Conservation (phyloP, 2,329 filamentous ascomycete genomes). For the Zasmidium angulare region DNA sequence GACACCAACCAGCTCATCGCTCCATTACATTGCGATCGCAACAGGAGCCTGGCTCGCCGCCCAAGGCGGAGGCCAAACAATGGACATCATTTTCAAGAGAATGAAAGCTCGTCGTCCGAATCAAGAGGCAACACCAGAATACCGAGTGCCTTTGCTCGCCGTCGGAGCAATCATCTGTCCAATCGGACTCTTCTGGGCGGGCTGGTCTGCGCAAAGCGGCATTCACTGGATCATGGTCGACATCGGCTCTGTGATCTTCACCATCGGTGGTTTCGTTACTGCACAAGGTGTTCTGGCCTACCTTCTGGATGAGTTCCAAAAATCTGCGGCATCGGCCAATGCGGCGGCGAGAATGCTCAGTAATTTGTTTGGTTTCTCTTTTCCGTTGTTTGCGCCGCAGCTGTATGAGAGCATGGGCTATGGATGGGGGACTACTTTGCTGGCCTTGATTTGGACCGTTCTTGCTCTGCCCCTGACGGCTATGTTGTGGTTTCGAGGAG, state of each 20-base stretch:
- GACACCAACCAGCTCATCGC: not conserved
- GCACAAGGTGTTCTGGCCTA: not conserved
- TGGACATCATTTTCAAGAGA: conserved; percentile 7
- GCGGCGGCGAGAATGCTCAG: not conserved
- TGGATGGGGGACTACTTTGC: conserved; percentile 40
- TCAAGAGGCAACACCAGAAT: conserved; percentile 18
- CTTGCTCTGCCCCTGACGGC: not conserved
- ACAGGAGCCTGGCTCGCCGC: conserved; percentile 54
- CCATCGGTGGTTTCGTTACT: not conserved
- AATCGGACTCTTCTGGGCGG: conserved; percentile 45
- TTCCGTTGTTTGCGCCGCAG: conserved; percentile 51
- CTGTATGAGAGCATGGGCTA: conserved; percentile 41
- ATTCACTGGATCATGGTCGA: conserved; percentile 38
- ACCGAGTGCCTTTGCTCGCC: conserved; percentile 23
- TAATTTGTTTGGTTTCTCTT: conserved; percentile 42
- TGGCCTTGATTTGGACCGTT: conserved; percentile 9
- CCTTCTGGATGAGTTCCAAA: not conserved
- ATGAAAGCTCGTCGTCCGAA: conserved; percentile 5
- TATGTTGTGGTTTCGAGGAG: not conserved
- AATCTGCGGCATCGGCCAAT: not conserved
- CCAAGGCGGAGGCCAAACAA: conserved; percentile 33
- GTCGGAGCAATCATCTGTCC: conserved; percentile 15
- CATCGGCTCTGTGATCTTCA: not conserved
- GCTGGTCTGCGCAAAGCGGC: conserved; percentile 43
- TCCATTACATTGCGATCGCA: conserved; percentile 59